A percentile compares a stretch with the other conserved stretches of the same genome.
Evolutionary conservation across 1,284 basidiomycete species (phyloP).

Genomic region (Mycena sp.): DNA sequence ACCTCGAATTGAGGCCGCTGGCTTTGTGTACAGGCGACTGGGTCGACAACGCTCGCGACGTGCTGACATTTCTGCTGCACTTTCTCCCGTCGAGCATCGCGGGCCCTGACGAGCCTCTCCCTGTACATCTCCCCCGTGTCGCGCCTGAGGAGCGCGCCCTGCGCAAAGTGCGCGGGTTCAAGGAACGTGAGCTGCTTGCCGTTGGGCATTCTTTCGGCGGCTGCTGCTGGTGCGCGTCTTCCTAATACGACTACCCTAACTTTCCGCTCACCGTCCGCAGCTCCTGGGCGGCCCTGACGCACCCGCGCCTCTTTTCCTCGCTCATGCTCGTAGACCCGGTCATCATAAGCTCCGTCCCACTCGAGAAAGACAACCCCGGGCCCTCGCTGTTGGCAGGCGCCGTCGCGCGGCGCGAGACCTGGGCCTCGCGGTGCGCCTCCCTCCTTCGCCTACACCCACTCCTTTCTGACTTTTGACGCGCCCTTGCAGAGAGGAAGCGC

Average conservation of each 20-base stretch:
- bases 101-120: conserved; percentile 45
- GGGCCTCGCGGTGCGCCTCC: conserved; percentile 64
- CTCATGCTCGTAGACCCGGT: conserved; percentile 87
- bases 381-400: conserved; percentile 53
- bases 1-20: neutral
- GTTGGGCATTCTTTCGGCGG: conserved; percentile 89
- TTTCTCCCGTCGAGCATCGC: conserved; percentile 58
- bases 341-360: conserved; percentile 47
- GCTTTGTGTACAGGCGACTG: conserved; percentile 62
- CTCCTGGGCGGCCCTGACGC: conserved; percentile 65
- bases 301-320: conserved; percentile 76
- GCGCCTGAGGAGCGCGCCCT: conserved; percentile 48
- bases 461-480: neutral
- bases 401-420: conserved; percentile 69
- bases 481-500: conserved; percentile 67
- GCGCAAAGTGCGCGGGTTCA: conserved; percentile 56
- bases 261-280: conserved; percentile 41
- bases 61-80: conserved; percentile 73
- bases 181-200: conserved; percentile 61
- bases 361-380: conserved; percentile 7
- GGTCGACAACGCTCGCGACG: conserved; percentile 75
- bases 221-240: conserved; percentile 61
- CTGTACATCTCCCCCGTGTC: conserved; percentile 60
- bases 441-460: neutral
- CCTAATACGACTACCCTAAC: neutral